These are phyloP conservation scores for Phalaenopsis equestris DNA, from an alignment of 106 monocot species.

Conservation along the genomic window DNA sequence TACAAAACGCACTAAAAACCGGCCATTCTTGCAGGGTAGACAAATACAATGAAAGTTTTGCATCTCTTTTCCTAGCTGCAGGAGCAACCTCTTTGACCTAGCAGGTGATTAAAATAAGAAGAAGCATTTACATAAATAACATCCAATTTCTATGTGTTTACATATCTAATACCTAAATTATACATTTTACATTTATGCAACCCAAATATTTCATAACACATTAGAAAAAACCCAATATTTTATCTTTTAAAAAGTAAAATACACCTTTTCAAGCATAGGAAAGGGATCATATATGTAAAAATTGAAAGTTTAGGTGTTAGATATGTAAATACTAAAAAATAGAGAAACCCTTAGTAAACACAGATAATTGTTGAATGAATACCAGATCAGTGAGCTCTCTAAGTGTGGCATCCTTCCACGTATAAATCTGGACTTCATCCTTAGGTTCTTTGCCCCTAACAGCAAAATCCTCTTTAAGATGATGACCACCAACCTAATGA, in stretches of 20 bases:
- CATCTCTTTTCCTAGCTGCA: slow-evolving; percentile 79
- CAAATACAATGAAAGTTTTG: slow-evolving; percentile 94
- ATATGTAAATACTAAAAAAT: background rate
- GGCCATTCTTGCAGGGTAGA: slow-evolving; percentile 90
- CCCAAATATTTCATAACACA: too few relatives aligned
- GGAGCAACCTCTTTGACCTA: slow-evolving; percentile 97
- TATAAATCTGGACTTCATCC: slow-evolving; percentile 97
- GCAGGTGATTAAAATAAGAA: too few relatives aligned
- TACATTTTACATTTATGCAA: too few relatives aligned
- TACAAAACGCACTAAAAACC: slow-evolving; percentile 79
- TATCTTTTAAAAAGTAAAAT: too few relatives aligned
- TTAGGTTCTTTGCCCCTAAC: slow-evolving; percentile 96
- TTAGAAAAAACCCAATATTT: too few relatives aligned
- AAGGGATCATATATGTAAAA: too few relatives aligned
- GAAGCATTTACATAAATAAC: too few relatives aligned
- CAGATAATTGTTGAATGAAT: slow-evolving; percentile 6
- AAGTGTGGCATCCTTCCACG: slow-evolving; percentile 99
- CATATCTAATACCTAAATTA: too few relatives aligned
- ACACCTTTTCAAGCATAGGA: too few relatives aligned
- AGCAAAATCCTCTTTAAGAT: slow-evolving; percentile 74
- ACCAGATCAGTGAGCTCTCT: slow-evolving; percentile 93
- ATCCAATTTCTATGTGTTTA: too few relatives aligned
- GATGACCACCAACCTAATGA: slow-evolving; percentile 64
- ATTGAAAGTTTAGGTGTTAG: too few relatives aligned
- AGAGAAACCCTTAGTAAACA: background rate